Conservation (phyloP, 2,329 filamentous ascomycete species). For the Epicoccum sorghinum region DNA sequence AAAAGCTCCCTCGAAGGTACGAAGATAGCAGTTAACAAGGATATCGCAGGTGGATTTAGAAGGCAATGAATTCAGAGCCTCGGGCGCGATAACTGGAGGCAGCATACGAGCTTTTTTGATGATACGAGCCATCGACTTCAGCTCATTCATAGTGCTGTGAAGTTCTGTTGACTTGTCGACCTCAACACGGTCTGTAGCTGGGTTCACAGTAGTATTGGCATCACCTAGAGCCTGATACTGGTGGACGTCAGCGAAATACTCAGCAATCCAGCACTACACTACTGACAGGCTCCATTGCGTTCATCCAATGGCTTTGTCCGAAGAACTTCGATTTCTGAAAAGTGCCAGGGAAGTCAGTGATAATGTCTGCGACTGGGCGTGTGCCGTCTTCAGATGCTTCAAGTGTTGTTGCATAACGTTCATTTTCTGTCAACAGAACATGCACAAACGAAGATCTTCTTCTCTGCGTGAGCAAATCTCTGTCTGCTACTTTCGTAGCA, state of each 20-base stretch:
- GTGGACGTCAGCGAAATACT: background rate
- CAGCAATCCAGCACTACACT: background rate
- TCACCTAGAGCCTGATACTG: slow-evolving; percentile 29
- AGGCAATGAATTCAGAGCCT: slow-evolving; percentile 54
- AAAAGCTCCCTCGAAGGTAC: slow-evolving; percentile 55
- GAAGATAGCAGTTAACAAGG: slow-evolving; percentile 58
- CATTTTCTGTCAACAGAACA: slow-evolving; percentile 8
- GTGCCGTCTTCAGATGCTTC: background rate
- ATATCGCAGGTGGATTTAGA: slow-evolving; percentile 52
- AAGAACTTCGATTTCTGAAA: slow-evolving; percentile 61
- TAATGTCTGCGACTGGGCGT: slow-evolving; percentile 2
- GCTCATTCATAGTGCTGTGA: slow-evolving; percentile 38
- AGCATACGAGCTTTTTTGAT: slow-evolving; percentile 55
- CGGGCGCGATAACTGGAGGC: slow-evolving; percentile 52
- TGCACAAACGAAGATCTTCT: slow-evolving; percentile 7
- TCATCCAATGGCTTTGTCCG: slow-evolving; percentile 60
- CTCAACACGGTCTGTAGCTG: slow-evolving; percentile 47
- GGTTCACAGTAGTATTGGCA: slow-evolving; percentile 40
- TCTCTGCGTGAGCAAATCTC: too few species aligned
- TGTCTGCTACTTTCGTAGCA: background rate
- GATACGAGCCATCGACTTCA: slow-evolving; percentile 59
- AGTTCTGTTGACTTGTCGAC: slow-evolving; percentile 34
- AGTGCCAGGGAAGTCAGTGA: slow-evolving; percentile 12
- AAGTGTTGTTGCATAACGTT: background rate
- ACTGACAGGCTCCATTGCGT: slow-evolving; percentile 39